Conservation (phyloP, 2,329 filamentous ascomycete species). For the Fusarium coffeatum region DNA sequence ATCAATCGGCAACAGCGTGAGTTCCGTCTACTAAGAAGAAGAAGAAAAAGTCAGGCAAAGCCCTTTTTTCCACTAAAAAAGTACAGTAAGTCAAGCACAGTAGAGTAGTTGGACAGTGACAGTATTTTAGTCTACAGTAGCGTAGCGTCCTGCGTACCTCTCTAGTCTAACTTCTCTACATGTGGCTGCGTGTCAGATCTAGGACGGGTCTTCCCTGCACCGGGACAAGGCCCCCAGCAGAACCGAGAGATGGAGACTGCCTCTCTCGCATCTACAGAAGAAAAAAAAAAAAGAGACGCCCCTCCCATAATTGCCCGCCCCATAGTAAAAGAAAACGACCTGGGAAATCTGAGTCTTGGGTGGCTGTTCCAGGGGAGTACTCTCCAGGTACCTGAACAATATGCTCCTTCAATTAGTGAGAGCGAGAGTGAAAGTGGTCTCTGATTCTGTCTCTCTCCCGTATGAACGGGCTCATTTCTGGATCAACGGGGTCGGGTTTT, state of each 20-base stretch:
- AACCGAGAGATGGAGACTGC: constrained; percentile 25
- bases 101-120: constrained; percentile 10
- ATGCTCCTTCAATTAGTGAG: constrained; percentile 37
- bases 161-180: constrained; percentile 2
- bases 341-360: constrained; percentile 30
- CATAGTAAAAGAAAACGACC: constrained; percentile 13
- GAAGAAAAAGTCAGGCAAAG: constrained; percentile 28
- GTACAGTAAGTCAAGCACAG: constrained; percentile 23
- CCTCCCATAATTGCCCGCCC: constrained; percentile 2
- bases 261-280: neutral
- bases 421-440: neutral
- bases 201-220: constrained; percentile 45
- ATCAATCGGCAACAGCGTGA: constrained; percentile 22
- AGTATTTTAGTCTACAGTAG: constrained; percentile 8
- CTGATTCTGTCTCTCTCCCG: neutral
- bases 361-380: constrained; percentile 31
- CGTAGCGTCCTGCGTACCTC: neutral
- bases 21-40: constrained; percentile 1
- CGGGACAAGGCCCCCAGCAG: constrained; percentile 30
- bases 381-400: constrained; percentile 28
- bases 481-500: constrained; percentile 46
- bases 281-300: neutral
- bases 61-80: constrained; percentile 32
- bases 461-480: constrained; percentile 28
- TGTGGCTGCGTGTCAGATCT: constrained; percentile 49